Conservation (phyloP, 768 basidiomycete genomes). For the Mycena vitilis region DNA sequence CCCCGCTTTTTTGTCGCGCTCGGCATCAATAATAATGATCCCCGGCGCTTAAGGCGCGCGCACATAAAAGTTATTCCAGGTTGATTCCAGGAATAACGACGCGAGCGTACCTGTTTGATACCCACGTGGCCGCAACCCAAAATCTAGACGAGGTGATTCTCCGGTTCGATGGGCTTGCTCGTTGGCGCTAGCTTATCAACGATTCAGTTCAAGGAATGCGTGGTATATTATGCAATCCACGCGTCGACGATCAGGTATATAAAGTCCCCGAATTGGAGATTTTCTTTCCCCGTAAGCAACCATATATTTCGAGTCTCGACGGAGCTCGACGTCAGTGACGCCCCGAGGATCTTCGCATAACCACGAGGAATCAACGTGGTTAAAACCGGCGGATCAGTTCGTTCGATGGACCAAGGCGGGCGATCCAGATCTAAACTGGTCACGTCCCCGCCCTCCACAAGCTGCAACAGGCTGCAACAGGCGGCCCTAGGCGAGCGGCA, state of each 20-base stretch:
- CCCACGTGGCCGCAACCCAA: background rate
- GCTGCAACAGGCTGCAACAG: too few relatives aligned
- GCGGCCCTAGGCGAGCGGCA: too few relatives aligned
- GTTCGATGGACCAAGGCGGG: background rate
- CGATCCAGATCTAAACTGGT: background rate
- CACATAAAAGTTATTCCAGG: too few relatives aligned
- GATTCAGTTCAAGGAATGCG: background rate
- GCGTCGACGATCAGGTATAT: background rate
- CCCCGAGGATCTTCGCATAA: conserved; percentile 19
- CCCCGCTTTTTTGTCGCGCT: background rate
- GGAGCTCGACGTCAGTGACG: conserved; percentile 2
- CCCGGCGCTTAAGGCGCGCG: too few relatives aligned
- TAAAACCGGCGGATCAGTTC: conserved; percentile 25
- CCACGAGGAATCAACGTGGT: conserved; percentile 13
- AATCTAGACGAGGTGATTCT: too few relatives aligned
- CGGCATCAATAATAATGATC: too few relatives aligned
- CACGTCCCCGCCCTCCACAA: background rate
- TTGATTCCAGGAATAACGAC: background rate
- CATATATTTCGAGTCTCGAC: background rate
- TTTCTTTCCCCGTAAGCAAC: conserved; percentile 16
- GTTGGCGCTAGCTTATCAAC: conserved; percentile 18
- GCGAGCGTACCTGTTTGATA: conserved; percentile 22
- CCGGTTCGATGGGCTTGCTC: too few relatives aligned
- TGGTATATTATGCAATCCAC: background rate
- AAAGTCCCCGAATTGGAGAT: background rate